phyloP scores from a whole-genome alignment of 345 rosid genomes.

The Syzygium aqueum region DNA sequence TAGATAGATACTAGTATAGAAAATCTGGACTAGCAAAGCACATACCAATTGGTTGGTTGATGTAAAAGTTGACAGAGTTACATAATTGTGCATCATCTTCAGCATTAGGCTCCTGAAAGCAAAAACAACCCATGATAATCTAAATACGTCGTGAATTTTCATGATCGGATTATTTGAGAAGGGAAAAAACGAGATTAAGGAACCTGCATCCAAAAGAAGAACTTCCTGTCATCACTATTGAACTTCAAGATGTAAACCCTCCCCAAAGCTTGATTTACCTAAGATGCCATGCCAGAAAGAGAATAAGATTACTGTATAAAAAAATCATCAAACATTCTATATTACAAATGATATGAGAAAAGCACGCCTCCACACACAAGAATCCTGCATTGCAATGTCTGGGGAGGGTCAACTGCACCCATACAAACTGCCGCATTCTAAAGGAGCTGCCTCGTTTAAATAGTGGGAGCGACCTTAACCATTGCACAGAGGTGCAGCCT shows the following conservation, averaged over 20 bases:
- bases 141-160: background rate
- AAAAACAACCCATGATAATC: background rate
- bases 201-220: conserved; percentile 96
- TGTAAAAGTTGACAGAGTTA: conserved; percentile 51
- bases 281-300: conserved; percentile 4
- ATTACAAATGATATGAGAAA: background rate
- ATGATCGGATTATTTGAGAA: background rate
- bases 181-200: background rate
- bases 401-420: background rate
- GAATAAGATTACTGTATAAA: background rate
- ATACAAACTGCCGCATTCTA: background rate
- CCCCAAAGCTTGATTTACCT: conserved; percentile 87
- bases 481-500: background rate
- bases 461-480: background rate
- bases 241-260: conserved; percentile 89
- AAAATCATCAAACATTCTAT: background rate
- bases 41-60: conserved; percentile 76
- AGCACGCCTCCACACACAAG: background rate
- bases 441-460: background rate
- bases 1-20: background rate
- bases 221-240: conserved; percentile 76
- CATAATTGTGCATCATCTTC: conserved; percentile 67
- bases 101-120: conserved; percentile 62
- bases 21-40: conserved; percentile 2
- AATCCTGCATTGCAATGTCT: background rate